Evolutionary conservation across 2,329 filamentous ascomycete species (phyloP).

Genomic region (Ceratocystis diversiconidia): DNA sequence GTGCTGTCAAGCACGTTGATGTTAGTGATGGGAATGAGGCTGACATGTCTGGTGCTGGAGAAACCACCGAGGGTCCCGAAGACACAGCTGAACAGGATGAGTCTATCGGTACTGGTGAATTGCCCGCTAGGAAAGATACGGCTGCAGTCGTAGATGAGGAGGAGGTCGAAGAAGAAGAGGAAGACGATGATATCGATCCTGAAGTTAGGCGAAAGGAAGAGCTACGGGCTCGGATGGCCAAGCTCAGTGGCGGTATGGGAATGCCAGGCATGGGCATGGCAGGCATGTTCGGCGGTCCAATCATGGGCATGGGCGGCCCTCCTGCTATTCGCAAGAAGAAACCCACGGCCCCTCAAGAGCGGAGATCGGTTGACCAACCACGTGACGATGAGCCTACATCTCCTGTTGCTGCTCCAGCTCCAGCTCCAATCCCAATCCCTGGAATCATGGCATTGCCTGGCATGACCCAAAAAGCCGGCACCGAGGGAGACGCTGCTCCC

Average conservation of each 20-base stretch:
- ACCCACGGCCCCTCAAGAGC: slow-evolving; percentile 23
- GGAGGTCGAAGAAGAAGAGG: slow-evolving; percentile 46
- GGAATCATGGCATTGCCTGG: slow-evolving; percentile 56
- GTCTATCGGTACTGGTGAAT: slow-evolving; percentile 51
- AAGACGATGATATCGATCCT: slow-evolving; percentile 73
- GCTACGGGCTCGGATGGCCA: slow-evolving; percentile 87
- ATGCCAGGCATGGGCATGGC: slow-evolving; percentile 96
- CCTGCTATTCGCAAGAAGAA: slow-evolving; percentile 44
- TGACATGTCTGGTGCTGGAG: slow-evolving; percentile 49
- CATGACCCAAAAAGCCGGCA: slow-evolving; percentile 34
- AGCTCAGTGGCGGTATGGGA: slow-evolving; percentile 95
- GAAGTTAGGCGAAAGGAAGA: slow-evolving; percentile 77
- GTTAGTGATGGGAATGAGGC: slow-evolving; percentile 47
- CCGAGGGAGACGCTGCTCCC: slow-evolving; percentile 11
- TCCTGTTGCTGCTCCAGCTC: slow-evolving; percentile 22
- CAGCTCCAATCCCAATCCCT: slow-evolving; percentile 38
- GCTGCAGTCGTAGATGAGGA: slow-evolving; percentile 17
- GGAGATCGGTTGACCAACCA: slow-evolving; percentile 32
- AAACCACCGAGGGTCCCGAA: slow-evolving; percentile 48
- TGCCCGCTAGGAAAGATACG: slow-evolving; percentile 22
- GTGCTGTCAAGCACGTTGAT: slow-evolving; percentile 26
- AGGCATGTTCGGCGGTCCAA: slow-evolving; percentile 72
- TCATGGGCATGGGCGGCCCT: slow-evolving; percentile 45
- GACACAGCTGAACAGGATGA: slow-evolving; percentile 59
- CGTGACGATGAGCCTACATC: slow-evolving; percentile 33